Evolutionary conservation across 2,329 filamentous ascomycete genomes (phyloP).

Genomic region (Fusarium nodosum): DNA sequence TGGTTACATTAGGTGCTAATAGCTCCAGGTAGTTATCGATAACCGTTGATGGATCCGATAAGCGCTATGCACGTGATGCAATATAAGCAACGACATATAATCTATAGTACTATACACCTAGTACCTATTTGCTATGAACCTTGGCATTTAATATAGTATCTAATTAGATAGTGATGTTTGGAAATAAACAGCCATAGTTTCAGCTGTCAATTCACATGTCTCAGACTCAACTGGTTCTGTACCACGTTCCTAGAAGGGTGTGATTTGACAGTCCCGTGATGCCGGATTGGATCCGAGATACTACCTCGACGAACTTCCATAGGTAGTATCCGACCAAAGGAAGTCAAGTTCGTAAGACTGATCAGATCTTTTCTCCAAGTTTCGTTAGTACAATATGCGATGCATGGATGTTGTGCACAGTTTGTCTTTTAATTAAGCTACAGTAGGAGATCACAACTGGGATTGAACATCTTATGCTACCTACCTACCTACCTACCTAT

Average conservation of each 20-base stretch:
- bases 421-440: too few species aligned
- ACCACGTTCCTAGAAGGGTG: conserved; percentile 21
- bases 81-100: not conserved
- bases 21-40: conserved; percentile 15
- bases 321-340: not conserved
- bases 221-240: conserved; percentile 27
- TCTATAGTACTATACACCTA: too few species aligned
- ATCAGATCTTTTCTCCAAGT: not conserved
- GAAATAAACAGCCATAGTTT: not conserved
- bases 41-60: conserved; percentile 36
- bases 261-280: conserved; percentile 39
- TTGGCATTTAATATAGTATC: not conserved
- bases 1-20: conserved; percentile 44
- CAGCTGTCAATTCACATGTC: conserved; percentile 23
- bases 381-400: not conserved
- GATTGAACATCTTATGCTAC: not conserved
- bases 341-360: not conserved
- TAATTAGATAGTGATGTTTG: not conserved
- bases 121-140: not conserved
- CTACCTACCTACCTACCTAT: not conserved
- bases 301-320: not conserved
- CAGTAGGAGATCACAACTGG: not conserved
- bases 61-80: conserved; percentile 47
- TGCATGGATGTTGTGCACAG: too few species aligned
- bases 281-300: conserved; percentile 4